Conservation (phyloP, 2,329 filamentous ascomycete species). For the Cytospora paraplurivora region DNA sequence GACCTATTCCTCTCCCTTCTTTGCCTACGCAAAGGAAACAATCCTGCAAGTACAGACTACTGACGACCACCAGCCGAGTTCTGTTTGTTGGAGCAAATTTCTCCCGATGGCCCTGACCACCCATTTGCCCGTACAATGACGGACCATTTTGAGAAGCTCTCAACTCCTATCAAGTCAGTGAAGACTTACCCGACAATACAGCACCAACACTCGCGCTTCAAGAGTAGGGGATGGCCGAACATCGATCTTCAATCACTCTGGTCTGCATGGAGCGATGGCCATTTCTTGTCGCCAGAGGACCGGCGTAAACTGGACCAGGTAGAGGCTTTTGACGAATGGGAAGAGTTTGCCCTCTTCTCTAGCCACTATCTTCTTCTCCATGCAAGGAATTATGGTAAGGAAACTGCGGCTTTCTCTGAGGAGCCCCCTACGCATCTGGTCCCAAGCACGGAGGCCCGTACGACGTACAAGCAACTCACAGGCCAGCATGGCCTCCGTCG, state of each 20-base stretch:
- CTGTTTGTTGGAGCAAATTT: conserved; percentile 82
- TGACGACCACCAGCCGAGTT: conserved; percentile 65
- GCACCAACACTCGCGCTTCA: conserved; percentile 72
- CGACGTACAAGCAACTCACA: conserved; percentile 41
- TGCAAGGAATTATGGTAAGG: conserved; percentile 49
- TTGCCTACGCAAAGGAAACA: no score
- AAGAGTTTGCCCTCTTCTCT: conserved; percentile 84
- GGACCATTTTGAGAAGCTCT: conserved; percentile 77
- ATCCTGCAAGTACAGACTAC: not conserved
- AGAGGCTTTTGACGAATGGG: conserved; percentile 94
- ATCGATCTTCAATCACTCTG: conserved; percentile 71
- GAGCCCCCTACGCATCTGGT: not conserved
- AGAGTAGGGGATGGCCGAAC: conserved; percentile 65
- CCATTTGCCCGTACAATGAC: conserved; percentile 89
- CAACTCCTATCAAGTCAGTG: conserved; percentile 76
- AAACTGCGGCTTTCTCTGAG: not conserved
- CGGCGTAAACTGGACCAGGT: conserved; percentile 65
- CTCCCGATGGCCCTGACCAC: conserved; percentile 75
- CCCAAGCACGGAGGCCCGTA: conserved; percentile 19
- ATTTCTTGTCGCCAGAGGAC: conserved; percentile 63
- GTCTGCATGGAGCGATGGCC: conserved; percentile 75
- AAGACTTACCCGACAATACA: conserved; percentile 65
- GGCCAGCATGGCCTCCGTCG: conserved; percentile 53
- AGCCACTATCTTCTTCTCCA: conserved; percentile 82
- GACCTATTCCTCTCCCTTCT: no score